Percentiles rank a stretch among this genome's conserved stretches.
Conservation (phyloP, 2,329 filamentous ascomycete species). For the Lomentospora prolificans region DNA sequence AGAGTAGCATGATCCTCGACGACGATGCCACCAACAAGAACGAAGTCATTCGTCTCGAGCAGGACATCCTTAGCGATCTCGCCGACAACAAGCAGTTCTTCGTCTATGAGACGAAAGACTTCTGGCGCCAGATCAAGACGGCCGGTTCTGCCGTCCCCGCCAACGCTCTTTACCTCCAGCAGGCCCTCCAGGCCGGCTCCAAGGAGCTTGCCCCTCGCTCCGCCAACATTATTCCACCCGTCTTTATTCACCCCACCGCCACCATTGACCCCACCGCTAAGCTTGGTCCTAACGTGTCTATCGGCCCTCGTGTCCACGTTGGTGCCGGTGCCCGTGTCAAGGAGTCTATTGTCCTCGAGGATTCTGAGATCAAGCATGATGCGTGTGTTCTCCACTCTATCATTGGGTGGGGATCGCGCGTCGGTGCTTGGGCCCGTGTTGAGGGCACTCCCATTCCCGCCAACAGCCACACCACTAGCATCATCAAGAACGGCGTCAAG, state of each 20-base stretch:
- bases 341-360: conserved; percentile 91
- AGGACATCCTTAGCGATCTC: conserved; percentile 91
- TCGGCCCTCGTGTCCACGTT: conserved; percentile 78
- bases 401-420: conserved; percentile 90
- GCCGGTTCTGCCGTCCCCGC: conserved; percentile 94
- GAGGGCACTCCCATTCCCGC: conserved; percentile 87
- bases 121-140: conserved; percentile 99
- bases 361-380: conserved; percentile 92
- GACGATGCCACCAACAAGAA: conserved; percentile 68
- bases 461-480: conserved; percentile 82
- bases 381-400: conserved; percentile 93
- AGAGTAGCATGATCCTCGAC: conserved; percentile 46
- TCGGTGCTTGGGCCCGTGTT: conserved; percentile 96
- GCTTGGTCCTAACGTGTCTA: conserved; percentile 91
- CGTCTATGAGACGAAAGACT: conserved; percentile 97
- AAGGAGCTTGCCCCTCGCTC: conserved; percentile 75
- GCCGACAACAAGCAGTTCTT: conserved; percentile 97
- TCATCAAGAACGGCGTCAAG: conserved; percentile 96
- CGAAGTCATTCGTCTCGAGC: conserved; percentile 87
- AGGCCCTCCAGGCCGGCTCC: conserved; percentile 76
- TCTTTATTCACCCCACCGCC: conserved; percentile 90
- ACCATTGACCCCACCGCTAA: conserved; percentile 90
- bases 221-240: conserved; percentile 79
- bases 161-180: conserved; percentile 91
- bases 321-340: conserved; percentile 87